Base-by-base conservation (phyloP, 768 basidiomycete species). In the Lyophyllum decastes region DNA sequence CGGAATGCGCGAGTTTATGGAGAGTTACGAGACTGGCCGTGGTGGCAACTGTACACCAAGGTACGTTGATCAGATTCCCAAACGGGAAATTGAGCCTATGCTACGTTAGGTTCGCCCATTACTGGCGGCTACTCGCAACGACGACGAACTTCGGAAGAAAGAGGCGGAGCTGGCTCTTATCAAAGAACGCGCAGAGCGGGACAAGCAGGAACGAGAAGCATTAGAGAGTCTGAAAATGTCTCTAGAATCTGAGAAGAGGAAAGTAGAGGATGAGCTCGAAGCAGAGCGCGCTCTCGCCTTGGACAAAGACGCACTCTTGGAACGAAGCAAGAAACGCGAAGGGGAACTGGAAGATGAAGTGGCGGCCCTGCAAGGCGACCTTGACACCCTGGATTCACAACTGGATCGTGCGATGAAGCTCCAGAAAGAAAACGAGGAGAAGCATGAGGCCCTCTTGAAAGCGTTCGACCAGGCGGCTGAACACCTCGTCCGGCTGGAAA, bases 1-100 rank as follows among this genome's bases (percentile, higher is more conserved):
- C 83, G 88, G 45, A 99, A 99, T 69, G 96, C 96, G 2, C 80
- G 94, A 21, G 81, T 97, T 21, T 98, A 98, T 68, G 87, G 89
- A 7, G 89, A 93, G 54, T 79, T 99, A 25, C 82, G 86, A 46
- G 93, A 96, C 52, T 98, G 97, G 97, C 95, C 96, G 1, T 98
- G 97, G 97, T 99, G 97, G 97, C 91, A 95, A 61, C 80, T 98
- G 9, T 99, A 95, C 69, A 94, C 94, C 2, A 96, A 96, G 79
- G 94, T 86, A 59, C 44, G 72, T 50, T 45, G 54, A 35, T 22
- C 33, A n/a, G n/a, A 12, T 14, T 33, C 2, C 24, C 21, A 21
- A 43, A 33, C 52, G 7, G 40, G 43, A 17, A 11, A 5, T 46
- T 22, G 49, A 54, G 4, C 47, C 61, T 57, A 54, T 65, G 4